These are phyloP conservation scores for Filobasidium floriforme DNA, from an alignment of 768 basidiomycete genomes.

Conservation along the genomic window DNA sequence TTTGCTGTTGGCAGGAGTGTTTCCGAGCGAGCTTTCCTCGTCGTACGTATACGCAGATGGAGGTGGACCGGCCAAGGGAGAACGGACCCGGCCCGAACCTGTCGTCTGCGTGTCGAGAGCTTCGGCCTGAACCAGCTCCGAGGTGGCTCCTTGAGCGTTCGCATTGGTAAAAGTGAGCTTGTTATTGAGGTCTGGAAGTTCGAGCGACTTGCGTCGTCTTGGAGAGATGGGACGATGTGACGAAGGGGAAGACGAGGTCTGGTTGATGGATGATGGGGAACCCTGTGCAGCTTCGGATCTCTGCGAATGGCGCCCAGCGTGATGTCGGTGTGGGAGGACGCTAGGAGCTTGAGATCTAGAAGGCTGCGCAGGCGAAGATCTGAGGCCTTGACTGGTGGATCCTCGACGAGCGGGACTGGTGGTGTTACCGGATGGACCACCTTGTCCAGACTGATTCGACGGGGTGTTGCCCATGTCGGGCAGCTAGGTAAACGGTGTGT, in stretches of 20 bases:
- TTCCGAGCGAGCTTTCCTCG: not conserved
- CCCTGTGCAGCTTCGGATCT: not conserved
- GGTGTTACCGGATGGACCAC: not conserved
- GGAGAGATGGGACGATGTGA: conserved; percentile 40
- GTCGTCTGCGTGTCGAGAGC: conserved; percentile 31
- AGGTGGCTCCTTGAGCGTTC: not conserved
- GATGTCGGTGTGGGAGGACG: not conserved
- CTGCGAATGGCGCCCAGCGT: not conserved
- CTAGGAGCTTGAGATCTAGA: not conserved
- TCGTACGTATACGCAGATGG: conserved; percentile 1
- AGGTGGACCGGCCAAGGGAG: conserved; percentile 12
- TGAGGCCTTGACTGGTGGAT: not conserved
- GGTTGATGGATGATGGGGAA: not conserved
- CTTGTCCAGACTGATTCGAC: conserved; percentile 2
- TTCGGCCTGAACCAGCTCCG: conserved; percentile 29
- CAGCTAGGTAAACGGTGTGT: not conserved
- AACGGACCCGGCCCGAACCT: conserved; percentile 26
- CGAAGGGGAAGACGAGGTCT: conserved; percentile 24
- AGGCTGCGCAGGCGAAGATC: not conserved
- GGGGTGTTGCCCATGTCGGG: not conserved
- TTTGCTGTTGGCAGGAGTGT: not conserved
- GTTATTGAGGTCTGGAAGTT: conserved; percentile 43
- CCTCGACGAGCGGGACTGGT: not conserved
- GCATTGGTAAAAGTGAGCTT: conserved; percentile 34
- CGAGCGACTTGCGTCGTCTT: conserved; percentile 42